phyloP scores from a whole-genome alignment of 192 early-diverging fungal species.

The Phycomyces nitens region DNA sequence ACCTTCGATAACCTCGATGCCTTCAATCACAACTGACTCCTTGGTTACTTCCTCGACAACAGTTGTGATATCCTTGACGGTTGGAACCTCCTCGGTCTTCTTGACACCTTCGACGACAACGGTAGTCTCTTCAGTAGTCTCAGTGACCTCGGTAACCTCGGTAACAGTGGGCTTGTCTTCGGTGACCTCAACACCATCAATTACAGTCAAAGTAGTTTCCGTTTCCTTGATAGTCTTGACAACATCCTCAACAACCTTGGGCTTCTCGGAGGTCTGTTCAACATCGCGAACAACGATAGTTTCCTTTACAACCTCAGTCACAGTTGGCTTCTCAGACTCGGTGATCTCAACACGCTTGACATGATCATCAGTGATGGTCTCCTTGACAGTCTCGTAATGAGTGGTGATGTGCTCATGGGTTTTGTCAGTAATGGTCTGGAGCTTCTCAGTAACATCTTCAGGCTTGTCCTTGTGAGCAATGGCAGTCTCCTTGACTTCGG shows the following conservation, averaged over 20 bases:
- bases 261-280: no score
- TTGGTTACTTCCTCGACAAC: not conserved
- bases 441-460: not conserved
- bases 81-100: not conserved
- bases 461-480: not conserved
- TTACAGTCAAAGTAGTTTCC: not conserved
- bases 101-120: not conserved
- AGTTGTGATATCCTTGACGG: not conserved
- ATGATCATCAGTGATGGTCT: slow-evolving; percentile 14
- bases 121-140: not conserved
- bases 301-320: not conserved
- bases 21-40: not conserved
- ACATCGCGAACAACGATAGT: not conserved
- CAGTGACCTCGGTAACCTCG: not conserved
- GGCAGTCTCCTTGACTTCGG: not conserved
- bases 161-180: not conserved
- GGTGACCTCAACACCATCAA: not conserved
- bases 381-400: slow-evolving; percentile 3
- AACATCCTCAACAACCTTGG: not conserved
- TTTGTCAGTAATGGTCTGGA: slow-evolving; percentile 4
- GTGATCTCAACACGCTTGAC: slow-evolving; percentile 5
- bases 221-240: not conserved
- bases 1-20: not conserved
- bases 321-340: not conserved
- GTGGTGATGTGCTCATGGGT: slow-evolving; percentile 9